phyloP scores from a whole-genome alignment of 768 basidiomycete species.

The Sporobolomyces phaffii region DNA sequence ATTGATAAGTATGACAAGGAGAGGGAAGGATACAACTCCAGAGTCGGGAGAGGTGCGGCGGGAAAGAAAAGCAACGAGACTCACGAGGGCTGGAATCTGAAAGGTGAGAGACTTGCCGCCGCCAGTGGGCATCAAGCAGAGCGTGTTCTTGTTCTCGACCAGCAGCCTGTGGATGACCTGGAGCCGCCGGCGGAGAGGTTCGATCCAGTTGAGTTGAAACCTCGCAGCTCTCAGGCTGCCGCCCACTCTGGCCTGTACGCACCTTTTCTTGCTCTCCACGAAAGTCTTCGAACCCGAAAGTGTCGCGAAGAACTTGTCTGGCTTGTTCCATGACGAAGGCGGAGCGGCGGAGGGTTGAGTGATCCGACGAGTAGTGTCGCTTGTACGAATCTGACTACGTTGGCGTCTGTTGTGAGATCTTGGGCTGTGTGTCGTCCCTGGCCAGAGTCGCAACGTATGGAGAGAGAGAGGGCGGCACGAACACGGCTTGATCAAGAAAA shows the following conservation, averaged over 20 bases:
- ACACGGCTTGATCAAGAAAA: too few relatives aligned
- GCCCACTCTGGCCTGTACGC: conserved; percentile 16
- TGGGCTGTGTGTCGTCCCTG: too few relatives aligned
- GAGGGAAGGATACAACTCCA: too few relatives aligned
- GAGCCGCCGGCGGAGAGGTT: not conserved
- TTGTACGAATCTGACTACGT: too few relatives aligned
- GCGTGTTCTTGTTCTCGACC: conserved; percentile 49
- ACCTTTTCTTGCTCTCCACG: conserved; percentile 50
- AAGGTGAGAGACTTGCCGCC: conserved; percentile 51
- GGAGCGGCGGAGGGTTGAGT: too few relatives aligned
- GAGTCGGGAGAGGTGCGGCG: not conserved
- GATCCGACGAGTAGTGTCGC: too few relatives aligned
- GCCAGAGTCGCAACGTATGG: too few relatives aligned
- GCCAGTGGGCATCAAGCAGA: conserved; percentile 75
- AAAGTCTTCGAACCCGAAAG: conserved; percentile 48
- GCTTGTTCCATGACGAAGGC: conserved; percentile 51
- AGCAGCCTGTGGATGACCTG: conserved; percentile 49
- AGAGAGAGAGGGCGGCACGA: too few relatives aligned
- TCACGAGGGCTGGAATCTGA: conserved; percentile 70
- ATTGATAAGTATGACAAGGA: too few relatives aligned
- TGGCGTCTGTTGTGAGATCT: too few relatives aligned
- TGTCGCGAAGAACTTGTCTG: conserved; percentile 43
- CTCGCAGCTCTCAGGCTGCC: not conserved
- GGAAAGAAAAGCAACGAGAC: conserved; percentile 12
- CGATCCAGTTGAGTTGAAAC: too few relatives aligned